Base-by-base conservation (phyloP, 75 land plant genomes). In the Picea glauca region DNA sequence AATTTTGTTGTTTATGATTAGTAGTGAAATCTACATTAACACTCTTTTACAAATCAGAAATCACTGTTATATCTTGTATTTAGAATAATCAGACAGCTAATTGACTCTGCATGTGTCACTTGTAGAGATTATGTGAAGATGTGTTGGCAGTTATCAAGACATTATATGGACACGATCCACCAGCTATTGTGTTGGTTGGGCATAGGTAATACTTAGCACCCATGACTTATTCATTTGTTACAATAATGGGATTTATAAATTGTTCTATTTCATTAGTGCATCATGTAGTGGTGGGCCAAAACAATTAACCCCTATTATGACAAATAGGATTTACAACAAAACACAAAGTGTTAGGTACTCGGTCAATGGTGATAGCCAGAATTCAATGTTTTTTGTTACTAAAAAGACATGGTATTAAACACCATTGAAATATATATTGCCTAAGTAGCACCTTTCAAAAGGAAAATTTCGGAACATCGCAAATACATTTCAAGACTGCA, bases 101-200 rank as follows among this genome's bases (percentile, higher is more conserved):
- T 30, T 20, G 43, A 38, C 14, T 76, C n/a, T 35, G 40, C 7
- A 11, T 61, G 5, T 80, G 54, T 33, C 18, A 72, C 81, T 79
- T 87, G 79, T 89, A 96, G 99, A 91, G 91, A 31, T 79, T 94
- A 60, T 94, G 93, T 84, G 87, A 80, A 89, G 99, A 96, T 87
- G 99, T 94, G 76, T 17, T 94, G 38, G 87, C 87, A 76, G 92
- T 94, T 70, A 26, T 96, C 80, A 87, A 84, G 82, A 78, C 82
- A 50, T 84, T 96, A 85, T 96, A 94, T 90, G 94, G 94, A 58
- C 80, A 91, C 74, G 86, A 91, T 17, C 83, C 92, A 76, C 98
- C 99, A 64, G 93, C 99, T 58, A 91, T 96, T 82, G 82, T 96
- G 66, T 90, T 96, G 63, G 88, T 94, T 83, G 99, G 99, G 57